Evolutionary conservation across 371 early-diverging fungal genomes (phyloP), one percentile per base, ranked within the genome.

Genomic region (Enterocytospora artemiae): DNA sequence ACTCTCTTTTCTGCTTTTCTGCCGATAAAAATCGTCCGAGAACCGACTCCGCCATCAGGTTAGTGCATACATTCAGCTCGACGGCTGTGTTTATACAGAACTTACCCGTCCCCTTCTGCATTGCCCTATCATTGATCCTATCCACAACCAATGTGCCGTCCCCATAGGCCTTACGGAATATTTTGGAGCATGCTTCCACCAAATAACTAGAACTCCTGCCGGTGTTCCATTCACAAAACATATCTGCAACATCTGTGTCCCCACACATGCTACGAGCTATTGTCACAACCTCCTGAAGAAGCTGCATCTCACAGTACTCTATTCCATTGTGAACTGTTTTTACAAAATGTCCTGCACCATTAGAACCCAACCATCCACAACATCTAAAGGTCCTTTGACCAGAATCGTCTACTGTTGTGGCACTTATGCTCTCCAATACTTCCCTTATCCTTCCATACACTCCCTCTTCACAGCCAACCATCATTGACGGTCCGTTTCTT

Each of bases 321-420:
- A 96, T 96, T 75, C 95, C 95, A 82, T 94, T 96, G 85, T 95
- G 96, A 46, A 96, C 94, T 91, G 93, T 95, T 85, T 96, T 95
- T 75, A 96, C 95, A 79, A 91, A 93, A 83, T 96, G 96, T 32
- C 96, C 97, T 33, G 94, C 87, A 44, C 95, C 97, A 46, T 87
- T 85, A 68, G 88, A 87, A 65, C 97, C 96, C 61, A 96, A 90
- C 91, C 93, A 93, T 80, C 91, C 91, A 78, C 96, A 95, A 85
- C 96, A 96, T n/a, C n/a, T n/a, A n/a, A n/a, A n/a, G n/a, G n/a
- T n/a, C n/a, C n/a, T n/a, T n/a, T n/a, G n/a, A n/a, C n/a, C n/a
- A 45, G 93, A 87, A 69, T 86, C 85, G 63, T 84, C 85, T 72
- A 83, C 34, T 14, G 24, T 84, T 53, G 82, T 81, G 66, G 87